These are phyloP conservation scores for Pyrrhoderma lamaoense DNA, from an alignment of 1,284 basidiomycete genomes.

Conservation along the genomic window DNA sequence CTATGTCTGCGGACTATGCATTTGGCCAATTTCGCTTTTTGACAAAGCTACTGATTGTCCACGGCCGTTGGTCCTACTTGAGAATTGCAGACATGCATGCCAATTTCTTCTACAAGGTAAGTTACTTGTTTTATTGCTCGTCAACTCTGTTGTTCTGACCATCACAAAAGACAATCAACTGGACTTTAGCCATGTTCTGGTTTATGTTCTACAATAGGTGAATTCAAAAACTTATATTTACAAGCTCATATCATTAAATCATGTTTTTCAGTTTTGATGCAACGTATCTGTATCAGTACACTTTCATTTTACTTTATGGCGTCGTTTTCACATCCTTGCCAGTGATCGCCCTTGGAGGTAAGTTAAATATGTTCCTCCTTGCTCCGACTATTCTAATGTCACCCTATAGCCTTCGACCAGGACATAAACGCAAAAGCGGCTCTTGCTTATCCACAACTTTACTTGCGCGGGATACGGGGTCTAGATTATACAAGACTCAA, in stretches of 20 bases:
- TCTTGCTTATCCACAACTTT: constrained; percentile 88
- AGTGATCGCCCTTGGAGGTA: constrained; percentile 85
- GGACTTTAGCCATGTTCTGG: constrained; percentile 93
- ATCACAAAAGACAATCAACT: constrained; percentile 66
- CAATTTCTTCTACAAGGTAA: constrained; percentile 96
- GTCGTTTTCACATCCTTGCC: constrained; percentile 91
- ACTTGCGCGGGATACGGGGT: constrained; percentile 87
- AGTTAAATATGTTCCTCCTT: constrained; percentile 20
- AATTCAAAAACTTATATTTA: constrained; percentile 22
- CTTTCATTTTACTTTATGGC: constrained; percentile 87
- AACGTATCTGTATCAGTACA: constrained; percentile 95
- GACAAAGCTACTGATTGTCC: constrained; percentile 88
- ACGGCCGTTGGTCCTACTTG: constrained; percentile 95
- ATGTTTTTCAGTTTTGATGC: constrained; percentile 72
- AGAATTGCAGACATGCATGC: constrained; percentile 96
- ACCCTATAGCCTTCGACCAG: constrained; percentile 78
- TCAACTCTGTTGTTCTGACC: constrained; percentile 8
- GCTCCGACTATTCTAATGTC: constrained; percentile 12
- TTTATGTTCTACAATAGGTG: constrained; percentile 84
- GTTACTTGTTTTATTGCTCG: constrained; percentile 14
- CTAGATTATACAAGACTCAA: constrained; percentile 87
- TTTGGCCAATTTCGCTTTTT: constrained; percentile 96
- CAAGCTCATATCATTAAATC: not conserved
- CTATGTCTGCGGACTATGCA: constrained; percentile 98
- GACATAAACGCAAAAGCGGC: constrained; percentile 89